These are phyloP conservation scores for Trifolium fragiferum DNA, from an alignment of 306 rosid genomes.

Conservation along the genomic window DNA sequence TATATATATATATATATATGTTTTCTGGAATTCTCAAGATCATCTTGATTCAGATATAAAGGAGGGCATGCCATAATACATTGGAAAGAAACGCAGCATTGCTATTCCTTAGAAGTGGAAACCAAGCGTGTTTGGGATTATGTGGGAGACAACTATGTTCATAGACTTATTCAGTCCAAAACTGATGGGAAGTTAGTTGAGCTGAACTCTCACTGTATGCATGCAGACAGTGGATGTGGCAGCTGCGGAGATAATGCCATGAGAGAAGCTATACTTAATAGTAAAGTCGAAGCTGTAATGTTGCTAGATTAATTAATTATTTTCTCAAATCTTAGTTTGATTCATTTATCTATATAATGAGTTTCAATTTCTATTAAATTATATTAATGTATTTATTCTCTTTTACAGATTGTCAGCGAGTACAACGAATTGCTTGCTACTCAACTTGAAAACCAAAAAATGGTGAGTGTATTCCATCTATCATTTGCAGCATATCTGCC, in stretches of 20 bases:
- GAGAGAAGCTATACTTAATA: constrained; percentile 81
- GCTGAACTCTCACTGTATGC: constrained; percentile 73
- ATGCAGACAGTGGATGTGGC: constrained; percentile 64
- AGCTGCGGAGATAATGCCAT: constrained; percentile 70
- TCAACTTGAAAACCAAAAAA: constrained; percentile 93
- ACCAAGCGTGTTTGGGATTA: constrained; percentile 96
- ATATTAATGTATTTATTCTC: constrained; percentile 27
- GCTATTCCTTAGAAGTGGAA: constrained; percentile 95
- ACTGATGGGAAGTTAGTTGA: constrained; percentile 94
- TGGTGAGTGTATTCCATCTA: constrained; percentile 53
- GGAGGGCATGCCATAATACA: constrained; percentile 91
- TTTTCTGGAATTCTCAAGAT: constrained; percentile 33
- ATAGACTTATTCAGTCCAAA: constrained; percentile 90
- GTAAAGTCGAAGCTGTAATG: constrained; percentile 95
- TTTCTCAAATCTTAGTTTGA: constrained; percentile 15
- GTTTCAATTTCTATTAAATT: constrained; percentile 19
- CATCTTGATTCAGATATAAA: constrained; percentile 64
- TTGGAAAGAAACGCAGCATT: constrained; percentile 96
- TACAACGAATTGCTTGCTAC: constrained; percentile 88
- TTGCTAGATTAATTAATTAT: constrained; percentile 30
- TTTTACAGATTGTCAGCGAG: constrained; percentile 80
- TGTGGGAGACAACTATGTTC: constrained; percentile 95
- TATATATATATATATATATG: neutral
- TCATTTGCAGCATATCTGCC: constrained; percentile 28
- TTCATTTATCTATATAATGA: constrained; percentile 16